Evolutionary conservation across 2,329 filamentous ascomycete species (phyloP).

Genomic region (Ophiocordyceps camponoti-saundersi): DNA sequence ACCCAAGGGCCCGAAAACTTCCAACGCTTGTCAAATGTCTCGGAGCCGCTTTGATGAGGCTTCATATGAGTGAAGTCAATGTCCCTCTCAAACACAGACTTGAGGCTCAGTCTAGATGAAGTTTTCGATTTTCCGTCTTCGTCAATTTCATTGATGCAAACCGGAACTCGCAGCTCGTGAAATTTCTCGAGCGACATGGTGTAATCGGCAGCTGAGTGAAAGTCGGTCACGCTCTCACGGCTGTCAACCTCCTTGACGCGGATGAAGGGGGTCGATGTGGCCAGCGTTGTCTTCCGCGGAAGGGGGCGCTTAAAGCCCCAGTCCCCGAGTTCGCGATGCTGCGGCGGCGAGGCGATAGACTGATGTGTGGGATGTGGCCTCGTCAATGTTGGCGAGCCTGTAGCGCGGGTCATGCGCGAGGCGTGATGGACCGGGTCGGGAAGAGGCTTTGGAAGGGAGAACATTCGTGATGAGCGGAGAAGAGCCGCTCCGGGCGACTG

Average conservation of each 20-base stretch:
- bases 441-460: conserved; percentile 67
- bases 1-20: conserved; percentile 53
- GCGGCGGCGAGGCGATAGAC: conserved; percentile 59
- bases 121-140: not conserved
- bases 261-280: conserved; percentile 56
- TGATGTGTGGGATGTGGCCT: conserved; percentile 66
- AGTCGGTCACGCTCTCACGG: conserved; percentile 78
- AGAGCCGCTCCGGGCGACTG: conserved; percentile 50
- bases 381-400: conserved; percentile 34
- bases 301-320: conserved; percentile 86
- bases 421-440: conserved; percentile 37
- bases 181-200: conserved; percentile 69
- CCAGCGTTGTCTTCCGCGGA: conserved; percentile 57
- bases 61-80: conserved; percentile 32
- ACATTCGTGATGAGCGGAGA: conserved; percentile 75
- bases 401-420: conserved; percentile 16
- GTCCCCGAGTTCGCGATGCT: conserved; percentile 61
- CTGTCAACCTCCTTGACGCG: conserved; percentile 68
- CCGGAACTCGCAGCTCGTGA: conserved; percentile 60
- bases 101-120: not conserved
- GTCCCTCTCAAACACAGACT: conserved; percentile 16
- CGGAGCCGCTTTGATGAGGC: conserved; percentile 15
- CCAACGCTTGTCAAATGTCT: conserved; percentile 31
- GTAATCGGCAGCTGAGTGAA: conserved; percentile 67
- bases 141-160: conserved; percentile 28